These are phyloP conservation scores for Martensiomyces pterosporus DNA, from an alignment of 192 early-diverging fungal genomes.

Conservation along the genomic window DNA sequence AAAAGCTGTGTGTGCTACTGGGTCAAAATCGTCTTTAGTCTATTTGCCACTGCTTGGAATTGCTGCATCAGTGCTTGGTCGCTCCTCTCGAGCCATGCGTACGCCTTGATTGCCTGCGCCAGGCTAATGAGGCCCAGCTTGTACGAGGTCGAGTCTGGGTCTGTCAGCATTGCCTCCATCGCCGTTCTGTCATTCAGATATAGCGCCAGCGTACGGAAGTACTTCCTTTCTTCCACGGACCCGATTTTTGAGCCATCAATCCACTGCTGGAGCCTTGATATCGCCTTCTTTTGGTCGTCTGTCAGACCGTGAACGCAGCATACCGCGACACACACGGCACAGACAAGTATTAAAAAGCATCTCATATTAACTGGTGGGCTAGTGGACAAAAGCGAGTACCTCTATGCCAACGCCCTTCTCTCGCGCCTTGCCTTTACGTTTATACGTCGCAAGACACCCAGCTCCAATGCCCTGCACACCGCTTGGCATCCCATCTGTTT, in stretches of 20 bases:
- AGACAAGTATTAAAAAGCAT: too few species aligned
- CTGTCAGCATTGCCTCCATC: constrained; percentile 32
- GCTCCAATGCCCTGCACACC: too few species aligned
- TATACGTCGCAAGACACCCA: too few species aligned
- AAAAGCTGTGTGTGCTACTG: too few species aligned
- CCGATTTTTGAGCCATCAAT: constrained; percentile 13
- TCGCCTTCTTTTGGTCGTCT: constrained; percentile 11
- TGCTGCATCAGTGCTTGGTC: constrained; percentile 22
- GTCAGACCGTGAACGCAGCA: too few species aligned
- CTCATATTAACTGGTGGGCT: too few species aligned
- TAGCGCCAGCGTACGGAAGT: constrained; percentile 17
- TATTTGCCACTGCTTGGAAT: constrained; percentile 28
- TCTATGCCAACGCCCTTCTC: too few species aligned
- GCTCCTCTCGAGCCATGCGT: constrained; percentile 35
- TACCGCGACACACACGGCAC: too few species aligned
- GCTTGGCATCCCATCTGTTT: too few species aligned
- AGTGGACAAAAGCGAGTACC: too few species aligned
- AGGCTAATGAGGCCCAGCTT: constrained; percentile 39
- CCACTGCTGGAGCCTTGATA: constrained; percentile 9
- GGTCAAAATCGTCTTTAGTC: constrained; percentile 16
- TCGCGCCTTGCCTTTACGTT: too few species aligned
- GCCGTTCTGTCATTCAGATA: constrained; percentile 38
- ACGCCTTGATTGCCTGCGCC: constrained; percentile 34
- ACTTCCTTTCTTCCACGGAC: constrained; percentile 16
- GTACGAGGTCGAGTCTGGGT: constrained; percentile 29